Evolutionary conservation across 1,284 basidiomycete species (phyloP).

Genomic region (Ganoderma meredithae): DNA sequence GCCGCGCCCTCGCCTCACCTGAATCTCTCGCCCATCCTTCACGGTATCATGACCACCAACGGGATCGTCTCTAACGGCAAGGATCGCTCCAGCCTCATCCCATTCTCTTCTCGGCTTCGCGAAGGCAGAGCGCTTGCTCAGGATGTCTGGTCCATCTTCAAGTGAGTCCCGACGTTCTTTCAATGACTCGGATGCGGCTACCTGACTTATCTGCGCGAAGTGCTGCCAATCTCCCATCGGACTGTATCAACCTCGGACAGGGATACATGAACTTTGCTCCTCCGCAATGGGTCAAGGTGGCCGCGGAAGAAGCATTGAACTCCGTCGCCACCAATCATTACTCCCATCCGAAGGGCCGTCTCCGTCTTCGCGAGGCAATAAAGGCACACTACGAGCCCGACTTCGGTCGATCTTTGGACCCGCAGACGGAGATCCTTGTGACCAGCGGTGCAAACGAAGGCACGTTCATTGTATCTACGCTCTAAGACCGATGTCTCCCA

Average conservation of each 20-base stretch:
- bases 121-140: conserved; percentile 80
- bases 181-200: conserved; percentile 5
- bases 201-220: conserved; percentile 47
- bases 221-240: conserved; percentile 82
- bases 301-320: conserved; percentile 77
- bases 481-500: not conserved
- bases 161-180: conserved; percentile 56
- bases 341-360: conserved; percentile 89
- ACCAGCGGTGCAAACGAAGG: conserved; percentile 98
- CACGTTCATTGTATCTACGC: conserved; percentile 39
- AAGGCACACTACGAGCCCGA: conserved; percentile 79
- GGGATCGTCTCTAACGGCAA: conserved; percentile 26
- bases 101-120: conserved; percentile 71
- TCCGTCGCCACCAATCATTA: conserved; percentile 84
- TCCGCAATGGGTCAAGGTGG: conserved; percentile 83
- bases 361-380: conserved; percentile 87
- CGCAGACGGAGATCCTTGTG: conserved; percentile 90
- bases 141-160: conserved; percentile 95
- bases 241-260: conserved; percentile 93
- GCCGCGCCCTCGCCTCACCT: conserved; percentile 11
- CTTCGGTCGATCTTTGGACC: conserved; percentile 78
- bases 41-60: conserved; percentile 20
- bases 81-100: conserved; percentile 60
- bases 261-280: conserved; percentile 95
- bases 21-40: conserved; percentile 13